Percentiles rank a stretch among this genome's conserved stretches.
These are phyloP conservation scores for Picocystis salinarum DNA, from an alignment of 139 green algal genomes.

Conservation along the genomic window DNA sequence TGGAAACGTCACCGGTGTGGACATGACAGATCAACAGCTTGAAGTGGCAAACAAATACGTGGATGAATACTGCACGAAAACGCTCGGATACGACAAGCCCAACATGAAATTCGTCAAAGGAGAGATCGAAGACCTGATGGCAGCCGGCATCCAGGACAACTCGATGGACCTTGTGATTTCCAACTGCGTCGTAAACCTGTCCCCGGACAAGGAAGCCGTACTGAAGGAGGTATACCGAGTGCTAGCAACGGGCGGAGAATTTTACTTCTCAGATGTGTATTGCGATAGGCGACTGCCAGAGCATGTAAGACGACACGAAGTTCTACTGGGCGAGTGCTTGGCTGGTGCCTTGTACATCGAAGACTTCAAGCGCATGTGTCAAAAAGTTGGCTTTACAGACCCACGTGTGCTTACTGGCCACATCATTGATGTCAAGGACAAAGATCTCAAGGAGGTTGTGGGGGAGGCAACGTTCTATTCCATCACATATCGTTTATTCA, in stretches of 20 bases:
- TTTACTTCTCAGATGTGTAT: slow-evolving; percentile 96
- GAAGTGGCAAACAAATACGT: slow-evolving; percentile 49
- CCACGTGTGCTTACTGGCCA: slow-evolving; percentile 37
- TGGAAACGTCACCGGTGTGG: slow-evolving; percentile 60
- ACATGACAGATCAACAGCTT: slow-evolving; percentile 90
- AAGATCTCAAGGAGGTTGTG: slow-evolving; percentile 37
- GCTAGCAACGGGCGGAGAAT: slow-evolving; percentile 76
- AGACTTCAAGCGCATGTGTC: slow-evolving; percentile 67
- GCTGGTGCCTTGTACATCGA: slow-evolving; percentile 77
- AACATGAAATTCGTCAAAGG: slow-evolving; percentile 82
- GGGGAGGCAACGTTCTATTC: slow-evolving; percentile 75
- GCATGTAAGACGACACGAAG: slow-evolving; percentile 23
- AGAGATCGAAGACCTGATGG: slow-evolving; percentile 73
- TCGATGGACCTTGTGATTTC: slow-evolving; percentile 76
- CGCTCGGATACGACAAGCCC: slow-evolving; percentile 41
- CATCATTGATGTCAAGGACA: slow-evolving; percentile 40
- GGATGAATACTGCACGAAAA: slow-evolving; percentile 39
- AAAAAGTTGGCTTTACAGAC: slow-evolving; percentile 60
- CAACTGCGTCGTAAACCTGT: slow-evolving; percentile 92
- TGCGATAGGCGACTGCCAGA: slow-evolving; percentile 51
- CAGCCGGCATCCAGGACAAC: slow-evolving; percentile 14
- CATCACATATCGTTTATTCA: slow-evolving; percentile 93
- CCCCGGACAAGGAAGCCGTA: slow-evolving; percentile 56
- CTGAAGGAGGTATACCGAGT: slow-evolving; percentile 34
- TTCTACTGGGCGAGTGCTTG: slow-evolving; percentile 81